phyloP scores from a whole-genome alignment of 352 stramenopile species.

The Globisporangium yorkense region DNA sequence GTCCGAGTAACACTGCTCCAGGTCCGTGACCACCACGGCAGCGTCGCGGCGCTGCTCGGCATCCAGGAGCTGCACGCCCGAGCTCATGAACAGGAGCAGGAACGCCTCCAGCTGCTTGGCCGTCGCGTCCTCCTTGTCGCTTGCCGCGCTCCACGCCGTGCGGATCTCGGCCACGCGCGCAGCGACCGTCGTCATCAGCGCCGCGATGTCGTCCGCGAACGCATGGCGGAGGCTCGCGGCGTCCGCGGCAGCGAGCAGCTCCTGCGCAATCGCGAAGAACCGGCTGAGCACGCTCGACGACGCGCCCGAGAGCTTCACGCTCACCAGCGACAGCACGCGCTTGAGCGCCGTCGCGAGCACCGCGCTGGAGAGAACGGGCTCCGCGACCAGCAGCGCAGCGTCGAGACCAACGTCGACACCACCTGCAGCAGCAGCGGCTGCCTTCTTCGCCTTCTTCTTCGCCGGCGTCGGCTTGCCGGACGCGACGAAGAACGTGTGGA shows the following conservation, averaged over 20 bases:
- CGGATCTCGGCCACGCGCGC: constrained; percentile 25
- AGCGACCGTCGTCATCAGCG: constrained; percentile 31
- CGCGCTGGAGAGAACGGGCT: constrained; percentile 39
- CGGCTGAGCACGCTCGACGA: constrained; percentile 38
- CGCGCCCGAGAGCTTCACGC: constrained; percentile 40
- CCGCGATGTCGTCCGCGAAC: constrained; percentile 26
- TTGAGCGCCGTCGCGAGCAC: constrained; percentile 48
- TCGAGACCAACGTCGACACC: constrained; percentile 15
- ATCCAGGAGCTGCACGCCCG: constrained; percentile 69
- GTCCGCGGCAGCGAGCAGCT: constrained; percentile 23
- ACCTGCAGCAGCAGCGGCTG: constrained; percentile 24
- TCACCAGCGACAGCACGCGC: constrained; percentile 62
- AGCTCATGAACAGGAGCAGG: constrained; percentile 68
- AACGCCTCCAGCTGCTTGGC: constrained; percentile 60
- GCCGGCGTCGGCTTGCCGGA: constrained; percentile 21
- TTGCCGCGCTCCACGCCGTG: constrained; percentile 15
- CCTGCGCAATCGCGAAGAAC: constrained; percentile 32
- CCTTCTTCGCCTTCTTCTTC: constrained; percentile 52
- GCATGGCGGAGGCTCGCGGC: constrained; percentile 29
- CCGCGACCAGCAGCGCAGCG: constrained; percentile 9
- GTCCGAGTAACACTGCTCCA: constrained; percentile 64
- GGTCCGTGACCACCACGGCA: constrained; percentile 43
- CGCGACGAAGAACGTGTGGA: constrained; percentile 61
- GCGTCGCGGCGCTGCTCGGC: constrained; percentile 56
- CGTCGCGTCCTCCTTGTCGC: constrained; percentile 11